Evolutionary conservation across 1,284 basidiomycete genomes (phyloP), one percentile per base, ranked within the genome.

Genomic region (Tilletiaria anomala): DNA sequence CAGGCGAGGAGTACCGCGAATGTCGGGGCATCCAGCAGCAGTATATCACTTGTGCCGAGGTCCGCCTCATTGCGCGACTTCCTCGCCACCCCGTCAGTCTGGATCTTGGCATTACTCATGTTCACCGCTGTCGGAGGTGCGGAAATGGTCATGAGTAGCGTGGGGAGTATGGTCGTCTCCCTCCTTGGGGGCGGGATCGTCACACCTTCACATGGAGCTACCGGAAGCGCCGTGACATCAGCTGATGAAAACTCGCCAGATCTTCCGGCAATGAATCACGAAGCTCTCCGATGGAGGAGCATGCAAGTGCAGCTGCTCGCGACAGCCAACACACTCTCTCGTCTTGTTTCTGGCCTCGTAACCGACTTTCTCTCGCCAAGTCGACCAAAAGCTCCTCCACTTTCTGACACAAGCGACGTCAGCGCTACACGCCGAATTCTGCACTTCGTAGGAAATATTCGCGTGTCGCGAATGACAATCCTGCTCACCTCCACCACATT

Each of bases 121-220:
- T 39, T 51, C 35, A 40, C 38, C 21, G 37, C 43, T 4, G 49
- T 48, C 4, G 49, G 49, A 10, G 48, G 34, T 12, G 26, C 29
- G 14, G 49, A 51, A 38, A 51, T 51, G 49, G 39, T 51, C 17
- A 45, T 51, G 43, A 36, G 36, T 24, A 34, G 24, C 20, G 42
- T 51, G 14, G 49, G 49, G 12, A 39, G 26, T 20, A 46, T 51
- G 20, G 48, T 49, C n/a, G 38, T 42, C 8, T 32, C 35, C 15
- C 22, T 47, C 19, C 22, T 43, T n/a, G 40, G 40, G 6, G 19
- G 15, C 23, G 31, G 31, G 23, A 29, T 8, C 26, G n/a, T 8
- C 26, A 29, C n/a, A 37, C 18, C 10, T 2, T 10, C 15, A 17
- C 6, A 37, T 5, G 5, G 23, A 16, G 15, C 19, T 19, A 32